These are phyloP conservation scores for Plasmodium blacklocki DNA, from an alignment of 169 alveolate species.

Conservation along the genomic window DNA sequence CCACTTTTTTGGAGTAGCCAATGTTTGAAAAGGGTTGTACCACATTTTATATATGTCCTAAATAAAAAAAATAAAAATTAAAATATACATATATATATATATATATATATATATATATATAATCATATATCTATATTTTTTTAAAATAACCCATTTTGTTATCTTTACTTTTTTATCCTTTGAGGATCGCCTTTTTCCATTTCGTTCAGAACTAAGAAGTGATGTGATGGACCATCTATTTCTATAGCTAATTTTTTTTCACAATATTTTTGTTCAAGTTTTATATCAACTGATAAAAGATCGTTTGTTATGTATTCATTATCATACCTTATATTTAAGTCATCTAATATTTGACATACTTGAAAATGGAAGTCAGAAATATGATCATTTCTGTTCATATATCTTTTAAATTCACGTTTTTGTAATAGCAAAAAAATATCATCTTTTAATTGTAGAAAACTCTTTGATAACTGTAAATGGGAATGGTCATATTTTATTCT, in stretches of 20 bases:
- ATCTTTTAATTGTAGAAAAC: slow-evolving; percentile 27
- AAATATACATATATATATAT: neutral
- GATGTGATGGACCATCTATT: slow-evolving; percentile 77
- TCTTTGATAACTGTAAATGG: slow-evolving; percentile 11
- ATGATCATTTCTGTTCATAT: neutral
- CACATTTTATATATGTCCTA: slow-evolving; percentile 70
- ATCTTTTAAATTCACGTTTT: neutral
- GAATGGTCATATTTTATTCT: slow-evolving; percentile 61
- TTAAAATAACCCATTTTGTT: neutral
- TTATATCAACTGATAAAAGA: slow-evolving; percentile 51
- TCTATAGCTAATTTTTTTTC: slow-evolving; percentile 61
- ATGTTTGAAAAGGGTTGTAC: slow-evolving; percentile 66
- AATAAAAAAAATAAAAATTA: slow-evolving; percentile 1
- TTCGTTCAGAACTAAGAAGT: slow-evolving; percentile 41
- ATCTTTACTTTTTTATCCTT: slow-evolving; percentile 26
- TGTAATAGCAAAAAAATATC: slow-evolving; percentile 21
- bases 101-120: neutral
- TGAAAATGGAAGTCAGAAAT: slow-evolving; percentile 39
- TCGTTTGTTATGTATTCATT: slow-evolving; percentile 73
- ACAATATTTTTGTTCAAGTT: slow-evolving; percentile 6
- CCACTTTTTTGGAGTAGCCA: slow-evolving; percentile 39
- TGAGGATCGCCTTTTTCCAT: neutral
- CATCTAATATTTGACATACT: slow-evolving; percentile 29
- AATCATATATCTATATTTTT: neutral
- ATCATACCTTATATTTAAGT: slow-evolving; percentile 29